phyloP scores from a whole-genome alignment of 495 filamentous ascomycete genomes.

The Xylaria nigripes region DNA sequence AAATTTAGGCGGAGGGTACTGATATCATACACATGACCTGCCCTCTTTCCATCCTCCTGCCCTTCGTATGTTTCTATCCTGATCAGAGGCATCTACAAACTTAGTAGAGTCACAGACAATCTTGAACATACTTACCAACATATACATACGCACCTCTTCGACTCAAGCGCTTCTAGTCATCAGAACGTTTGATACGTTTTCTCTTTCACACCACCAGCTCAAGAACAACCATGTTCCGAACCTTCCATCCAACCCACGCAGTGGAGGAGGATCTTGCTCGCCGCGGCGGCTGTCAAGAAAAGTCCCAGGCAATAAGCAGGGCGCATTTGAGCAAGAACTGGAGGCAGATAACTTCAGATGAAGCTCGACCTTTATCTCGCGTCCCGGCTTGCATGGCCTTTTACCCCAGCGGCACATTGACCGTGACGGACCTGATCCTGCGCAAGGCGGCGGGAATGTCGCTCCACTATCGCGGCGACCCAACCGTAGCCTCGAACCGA shows the following conservation, averaged over 20 bases:
- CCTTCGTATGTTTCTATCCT: neutral
- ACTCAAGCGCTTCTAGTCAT: neutral
- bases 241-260: neutral
- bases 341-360: neutral
- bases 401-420: neutral
- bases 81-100: neutral
- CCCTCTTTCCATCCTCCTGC: neutral
- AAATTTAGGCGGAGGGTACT: neutral
- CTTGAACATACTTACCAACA: neutral
- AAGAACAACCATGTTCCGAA: neutral
- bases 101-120: too few species aligned
- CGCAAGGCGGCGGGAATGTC: neutral
- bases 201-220: neutral
- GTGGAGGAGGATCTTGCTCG: neutral
- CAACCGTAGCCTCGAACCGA: neutral
- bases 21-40: neutral
- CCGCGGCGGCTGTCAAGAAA: neutral
- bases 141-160: neutral
- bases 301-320: neutral
- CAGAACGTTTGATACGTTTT: neutral
- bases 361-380: neutral
- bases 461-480: neutral
- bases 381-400: neutral
- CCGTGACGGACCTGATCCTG: neutral
- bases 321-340: neutral